Base-by-base conservation (phyloP, 2,329 filamentous ascomycete genomes). In the Penicillium sp. region DNA sequence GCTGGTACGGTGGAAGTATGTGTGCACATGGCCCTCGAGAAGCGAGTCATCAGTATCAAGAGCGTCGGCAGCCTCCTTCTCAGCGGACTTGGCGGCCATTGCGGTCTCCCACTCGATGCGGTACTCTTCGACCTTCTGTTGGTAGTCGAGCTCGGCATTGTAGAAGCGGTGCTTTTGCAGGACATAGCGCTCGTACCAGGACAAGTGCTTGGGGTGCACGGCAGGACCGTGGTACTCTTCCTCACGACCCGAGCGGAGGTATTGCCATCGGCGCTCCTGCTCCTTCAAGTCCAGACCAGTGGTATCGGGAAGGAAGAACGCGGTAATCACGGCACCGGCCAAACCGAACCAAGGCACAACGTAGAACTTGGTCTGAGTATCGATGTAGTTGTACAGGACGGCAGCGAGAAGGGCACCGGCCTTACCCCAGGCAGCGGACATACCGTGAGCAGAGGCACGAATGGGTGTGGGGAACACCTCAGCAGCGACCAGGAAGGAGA, bases 401-500 rank as follows among this genome's bases (percentile, higher is more conserved):
- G 91, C 88, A 30, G 93, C 92, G 37, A 91, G 82, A 19, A 97
- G 85, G 35, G 93, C 93, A 62, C 93, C 93, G 1, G 89, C 78
- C 78, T 97, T 97, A 70, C 93, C 93, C 53, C 88, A 81, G 55
- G 91, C 93, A 61, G 93, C 93, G n/a, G 90, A 91, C 77, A 97
- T 90, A 55, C 93, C 93, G 80, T 97, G 93, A 49, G 93, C 93
- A 17, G 90, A 91, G 63, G 93, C 93, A 67, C 93, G 91, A 65
- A 97, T 87, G 10, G 92, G 90, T 0, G 92, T 96, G 10, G 93
- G 93, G 82, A 90, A 97, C n/a, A 96, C 91, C 74, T 97, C 93
- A 41, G 91, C 93, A 41, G 93, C 93, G 35, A 96, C 90, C 64
- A 97, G 84, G 88, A 97, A 97, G 60, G 92, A 96, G 68, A 97